These are phyloP conservation scores for Suillus sp. DNA, from an alignment of 768 basidiomycete species.

Conservation along the genomic window DNA sequence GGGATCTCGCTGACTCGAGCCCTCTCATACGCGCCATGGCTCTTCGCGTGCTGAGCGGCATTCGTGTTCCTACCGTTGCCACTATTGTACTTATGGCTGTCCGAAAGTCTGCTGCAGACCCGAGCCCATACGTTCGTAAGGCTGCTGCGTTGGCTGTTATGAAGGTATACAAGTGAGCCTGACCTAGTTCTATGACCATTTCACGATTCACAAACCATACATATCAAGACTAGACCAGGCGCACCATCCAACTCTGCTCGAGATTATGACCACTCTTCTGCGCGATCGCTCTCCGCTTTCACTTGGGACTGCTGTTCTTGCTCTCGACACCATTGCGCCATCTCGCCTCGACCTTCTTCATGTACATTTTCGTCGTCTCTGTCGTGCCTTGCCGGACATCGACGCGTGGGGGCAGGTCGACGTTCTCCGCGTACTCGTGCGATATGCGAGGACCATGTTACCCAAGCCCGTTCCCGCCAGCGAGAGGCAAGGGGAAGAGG, in stretches of 20 bases:
- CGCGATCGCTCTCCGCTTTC: constrained; percentile 84
- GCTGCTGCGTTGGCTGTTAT: constrained; percentile 88
- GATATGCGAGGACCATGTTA: constrained; percentile 87
- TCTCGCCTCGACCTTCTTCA: constrained; percentile 87
- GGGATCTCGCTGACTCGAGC: constrained; percentile 88
- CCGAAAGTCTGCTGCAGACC: constrained; percentile 88
- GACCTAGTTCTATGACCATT: constrained; percentile 17
- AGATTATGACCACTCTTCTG: constrained; percentile 63
- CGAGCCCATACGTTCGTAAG: constrained; percentile 94
- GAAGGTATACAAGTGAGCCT: constrained; percentile 74
- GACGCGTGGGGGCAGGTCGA: constrained; percentile 97
- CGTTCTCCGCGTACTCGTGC: constrained; percentile 71
- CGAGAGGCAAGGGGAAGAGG: constrained; percentile 49
- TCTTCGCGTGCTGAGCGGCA: constrained; percentile 87
- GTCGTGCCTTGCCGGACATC: constrained; percentile 80
- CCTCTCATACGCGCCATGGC: constrained; percentile 98
- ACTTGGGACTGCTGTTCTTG: constrained; percentile 81
- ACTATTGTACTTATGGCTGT: constrained; percentile 85
- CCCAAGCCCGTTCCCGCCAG: constrained; percentile 51
- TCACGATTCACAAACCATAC: constrained; percentile 2
- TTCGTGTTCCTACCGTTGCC: constrained; percentile 87
- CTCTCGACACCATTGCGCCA: constrained; percentile 87
- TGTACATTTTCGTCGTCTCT: constrained; percentile 82
- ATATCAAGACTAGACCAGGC: constrained; percentile 65
- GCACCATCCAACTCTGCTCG: constrained; percentile 72